phyloP scores from a whole-genome alignment of 2,329 filamentous ascomycete species.

The Pseudogymnoascus sp. region DNA sequence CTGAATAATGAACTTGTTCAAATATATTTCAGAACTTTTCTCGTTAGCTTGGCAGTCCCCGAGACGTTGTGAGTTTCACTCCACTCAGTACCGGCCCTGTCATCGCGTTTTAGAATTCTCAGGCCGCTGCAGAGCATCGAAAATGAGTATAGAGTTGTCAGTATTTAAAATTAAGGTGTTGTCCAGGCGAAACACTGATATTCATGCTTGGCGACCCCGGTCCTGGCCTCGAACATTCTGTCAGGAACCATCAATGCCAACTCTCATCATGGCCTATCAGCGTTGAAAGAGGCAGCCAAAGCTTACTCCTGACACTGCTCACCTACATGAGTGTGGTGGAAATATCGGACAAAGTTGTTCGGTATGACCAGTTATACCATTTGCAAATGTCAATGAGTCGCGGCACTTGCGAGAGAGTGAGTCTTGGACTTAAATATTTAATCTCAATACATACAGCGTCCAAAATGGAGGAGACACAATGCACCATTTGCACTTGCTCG shows the following conservation, averaged over 20 bases:
- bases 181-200: background rate
- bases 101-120: background rate
- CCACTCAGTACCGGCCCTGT: background rate
- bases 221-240: background rate
- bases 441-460: background rate
- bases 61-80: background rate
- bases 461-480: background rate
- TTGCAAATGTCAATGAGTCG: background rate
- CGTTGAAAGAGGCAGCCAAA: background rate
- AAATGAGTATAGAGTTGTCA: background rate
- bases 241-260: background rate
- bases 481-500: background rate
- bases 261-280: background rate
- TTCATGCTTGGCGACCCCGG: constrained; percentile 3
- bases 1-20: background rate
- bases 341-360: too few species aligned
- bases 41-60: background rate
- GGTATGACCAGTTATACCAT: background rate
- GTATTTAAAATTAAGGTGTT: background rate
- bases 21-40: background rate
- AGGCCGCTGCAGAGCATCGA: background rate
- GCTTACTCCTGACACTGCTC: background rate
- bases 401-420: background rate
- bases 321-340: background rate
- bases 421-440: background rate